Conservation (phyloP, 2,329 filamentous ascomycete genomes). For the Penicillium digitatum region DNA sequence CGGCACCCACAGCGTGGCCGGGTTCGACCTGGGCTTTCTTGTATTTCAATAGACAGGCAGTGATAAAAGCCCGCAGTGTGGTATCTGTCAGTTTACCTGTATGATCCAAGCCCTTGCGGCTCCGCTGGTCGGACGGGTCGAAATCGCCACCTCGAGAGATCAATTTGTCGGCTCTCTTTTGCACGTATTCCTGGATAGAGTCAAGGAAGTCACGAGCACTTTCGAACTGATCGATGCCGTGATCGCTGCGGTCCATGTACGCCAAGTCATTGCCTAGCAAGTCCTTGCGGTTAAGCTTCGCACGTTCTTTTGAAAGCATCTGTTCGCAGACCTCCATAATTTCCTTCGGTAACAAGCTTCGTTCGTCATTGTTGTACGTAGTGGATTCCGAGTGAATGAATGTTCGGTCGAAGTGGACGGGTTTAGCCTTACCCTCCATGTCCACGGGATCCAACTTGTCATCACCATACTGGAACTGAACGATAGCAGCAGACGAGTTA, state of each 20-base stretch:
- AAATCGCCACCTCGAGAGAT: slow-evolving; percentile 37
- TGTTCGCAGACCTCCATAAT: slow-evolving; percentile 65
- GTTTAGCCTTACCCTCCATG: slow-evolving; percentile 92
- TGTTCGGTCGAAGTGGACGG: slow-evolving; percentile 86
- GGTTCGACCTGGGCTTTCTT: slow-evolving; percentile 87
- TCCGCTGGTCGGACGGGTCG: slow-evolving; percentile 29
- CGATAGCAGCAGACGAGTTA: slow-evolving; percentile 80
- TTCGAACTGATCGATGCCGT: slow-evolving; percentile 71
- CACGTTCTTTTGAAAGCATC: slow-evolving; percentile 64
- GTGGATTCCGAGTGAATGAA: slow-evolving; percentile 74
- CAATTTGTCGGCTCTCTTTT: slow-evolving; percentile 59
- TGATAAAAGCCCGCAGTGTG: slow-evolving; percentile 72
- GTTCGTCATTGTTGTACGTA: slow-evolving; percentile 75
- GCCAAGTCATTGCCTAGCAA: slow-evolving; percentile 59
- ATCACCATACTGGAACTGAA: slow-evolving; percentile 96
- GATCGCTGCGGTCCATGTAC: slow-evolving; percentile 67
- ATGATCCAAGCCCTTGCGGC: slow-evolving; percentile 53
- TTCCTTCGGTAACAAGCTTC: slow-evolving; percentile 68
- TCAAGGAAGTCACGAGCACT: slow-evolving; percentile 77
- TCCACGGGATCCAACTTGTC: slow-evolving; percentile 94
- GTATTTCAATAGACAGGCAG: slow-evolving; percentile 82
- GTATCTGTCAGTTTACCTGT: slow-evolving; percentile 77
- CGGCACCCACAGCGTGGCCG: slow-evolving; percentile 90
- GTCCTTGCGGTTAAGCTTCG: slow-evolving; percentile 60
- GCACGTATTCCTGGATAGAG: slow-evolving; percentile 70